Conservation (phyloP, 1,284 basidiomycete species). For the Cryptococcus sp. region DNA sequence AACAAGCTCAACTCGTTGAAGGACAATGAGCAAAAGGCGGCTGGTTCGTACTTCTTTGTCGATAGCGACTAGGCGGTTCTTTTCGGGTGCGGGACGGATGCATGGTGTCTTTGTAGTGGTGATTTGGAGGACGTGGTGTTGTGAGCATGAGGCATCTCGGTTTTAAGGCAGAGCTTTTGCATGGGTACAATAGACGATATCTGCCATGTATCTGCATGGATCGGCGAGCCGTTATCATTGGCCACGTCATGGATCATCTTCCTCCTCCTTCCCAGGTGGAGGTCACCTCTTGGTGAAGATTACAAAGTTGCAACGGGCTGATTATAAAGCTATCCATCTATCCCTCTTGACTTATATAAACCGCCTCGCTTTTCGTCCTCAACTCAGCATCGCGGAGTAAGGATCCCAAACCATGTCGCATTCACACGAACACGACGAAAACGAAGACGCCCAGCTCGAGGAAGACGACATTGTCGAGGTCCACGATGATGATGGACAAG, state of each 20-base stretch:
- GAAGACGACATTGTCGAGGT: slow-evolving; percentile 45
- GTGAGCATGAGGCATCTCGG: neutral
- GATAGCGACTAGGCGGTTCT: slow-evolving; percentile 29
- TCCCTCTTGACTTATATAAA: too few species aligned
- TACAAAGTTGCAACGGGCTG: too few species aligned
- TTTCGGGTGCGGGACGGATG: neutral
- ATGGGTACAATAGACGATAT: too few species aligned
- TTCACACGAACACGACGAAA: slow-evolving; percentile 39
- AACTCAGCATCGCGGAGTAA: neutral
- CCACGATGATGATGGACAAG: slow-evolving; percentile 61
- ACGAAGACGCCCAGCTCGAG: slow-evolving; percentile 36
- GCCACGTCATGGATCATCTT: too few species aligned
- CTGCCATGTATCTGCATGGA: too few species aligned
- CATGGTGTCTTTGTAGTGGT: neutral
- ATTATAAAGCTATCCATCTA: too few species aligned
- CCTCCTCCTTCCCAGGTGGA: too few species aligned
- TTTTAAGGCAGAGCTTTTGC: too few species aligned
- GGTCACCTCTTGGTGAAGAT: too few species aligned
- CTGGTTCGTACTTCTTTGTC: slow-evolving; percentile 41
- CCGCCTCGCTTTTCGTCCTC: neutral
- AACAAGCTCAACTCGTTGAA: slow-evolving; percentile 91
- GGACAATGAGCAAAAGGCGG: slow-evolving; percentile 81
- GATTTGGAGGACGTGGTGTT: neutral
- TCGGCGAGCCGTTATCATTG: too few species aligned
- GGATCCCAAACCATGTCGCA: slow-evolving; percentile 4